These are phyloP conservation scores for Hypoxylon sp. DNA, from an alignment of 2,329 filamentous ascomycete species.

Conservation along the genomic window DNA sequence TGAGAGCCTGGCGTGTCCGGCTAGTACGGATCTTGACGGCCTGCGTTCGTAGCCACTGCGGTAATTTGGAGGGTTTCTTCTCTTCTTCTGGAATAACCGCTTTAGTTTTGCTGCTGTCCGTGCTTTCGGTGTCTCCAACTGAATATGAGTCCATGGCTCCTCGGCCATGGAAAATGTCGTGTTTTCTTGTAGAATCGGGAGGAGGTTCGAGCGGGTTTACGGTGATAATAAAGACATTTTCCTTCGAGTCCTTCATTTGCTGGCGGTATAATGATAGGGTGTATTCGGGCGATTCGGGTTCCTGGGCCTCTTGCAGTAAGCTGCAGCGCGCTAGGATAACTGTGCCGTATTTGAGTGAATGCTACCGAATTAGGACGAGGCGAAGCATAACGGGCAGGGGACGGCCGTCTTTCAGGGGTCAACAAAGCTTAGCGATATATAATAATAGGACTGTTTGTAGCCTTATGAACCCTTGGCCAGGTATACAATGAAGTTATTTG, in stretches of 20 bases:
- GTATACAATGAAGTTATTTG: constrained; percentile 2
- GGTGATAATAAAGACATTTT: constrained; percentile 36
- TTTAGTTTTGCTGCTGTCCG: constrained; percentile 14
- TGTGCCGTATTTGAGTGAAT: constrained; percentile 19
- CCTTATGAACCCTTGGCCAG: constrained; percentile 22
- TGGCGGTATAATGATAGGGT: constrained; percentile 1
- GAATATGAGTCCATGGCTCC: constrained; percentile 37
- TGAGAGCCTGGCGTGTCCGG: constrained; percentile 36
- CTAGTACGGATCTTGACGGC: constrained; percentile 25
- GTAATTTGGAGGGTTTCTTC: constrained; percentile 18
- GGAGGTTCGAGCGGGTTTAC: constrained; percentile 17
- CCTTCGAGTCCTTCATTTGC: constrained; percentile 29
- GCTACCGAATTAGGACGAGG: constrained; percentile 26
- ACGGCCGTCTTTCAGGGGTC: constrained; percentile 9
- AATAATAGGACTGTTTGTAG: constrained; percentile 28
- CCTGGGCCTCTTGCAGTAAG: constrained; percentile 19
- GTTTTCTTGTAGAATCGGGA: not conserved
- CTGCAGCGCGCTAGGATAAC: constrained; percentile 14
- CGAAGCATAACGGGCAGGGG: constrained; percentile 31
- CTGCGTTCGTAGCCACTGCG: constrained; percentile 24
- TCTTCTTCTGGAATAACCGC: constrained; percentile 20
- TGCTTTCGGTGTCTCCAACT: constrained; percentile 27
- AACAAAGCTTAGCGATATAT: constrained; percentile 23
- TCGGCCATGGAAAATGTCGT: constrained; percentile 24
- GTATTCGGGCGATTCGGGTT: constrained; percentile 23